Conservation (phyloP, 169 alveolate species). For the Cyclospora cayetanensis region DNA sequence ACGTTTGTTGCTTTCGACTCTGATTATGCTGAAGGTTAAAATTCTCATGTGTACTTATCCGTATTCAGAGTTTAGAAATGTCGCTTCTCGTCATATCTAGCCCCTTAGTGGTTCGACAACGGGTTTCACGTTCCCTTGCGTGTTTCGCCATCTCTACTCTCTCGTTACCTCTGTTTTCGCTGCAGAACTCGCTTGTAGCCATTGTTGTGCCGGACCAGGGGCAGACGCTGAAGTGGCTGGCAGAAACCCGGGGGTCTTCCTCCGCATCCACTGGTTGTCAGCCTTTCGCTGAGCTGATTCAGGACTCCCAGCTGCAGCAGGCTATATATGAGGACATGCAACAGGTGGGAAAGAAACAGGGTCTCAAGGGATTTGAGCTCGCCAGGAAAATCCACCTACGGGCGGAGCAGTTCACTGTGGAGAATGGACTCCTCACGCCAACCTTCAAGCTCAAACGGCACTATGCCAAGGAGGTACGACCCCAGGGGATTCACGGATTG, state of each 20-base stretch:
- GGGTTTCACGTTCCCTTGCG: no score
- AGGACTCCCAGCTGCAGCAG: slow-evolving; percentile 37
- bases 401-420: slow-evolving; percentile 73
- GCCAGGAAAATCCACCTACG: slow-evolving; percentile 52
- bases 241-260: background rate
- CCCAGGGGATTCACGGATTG: background rate
- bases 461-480: slow-evolving; percentile 64
- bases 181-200: slow-evolving; percentile 67
- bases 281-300: slow-evolving; percentile 25
- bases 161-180: no score
- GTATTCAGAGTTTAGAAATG: no score
- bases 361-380: slow-evolving; percentile 70
- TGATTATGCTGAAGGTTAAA: no score
- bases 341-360: slow-evolving; percentile 52
- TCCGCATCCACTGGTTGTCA: background rate
- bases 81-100: no score
- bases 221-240: slow-evolving; percentile 61
- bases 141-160: no score
- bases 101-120: no score
- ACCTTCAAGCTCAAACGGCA: slow-evolving; percentile 74
- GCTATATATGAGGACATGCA: slow-evolving; percentile 60
- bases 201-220: slow-evolving; percentile 67
- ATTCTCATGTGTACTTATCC: background rate
- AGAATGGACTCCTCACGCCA: slow-evolving; percentile 74
- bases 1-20: no score